Conservation (phyloP, 2,329 filamentous ascomycete genomes). For the Colletotrichum cereale region DNA sequence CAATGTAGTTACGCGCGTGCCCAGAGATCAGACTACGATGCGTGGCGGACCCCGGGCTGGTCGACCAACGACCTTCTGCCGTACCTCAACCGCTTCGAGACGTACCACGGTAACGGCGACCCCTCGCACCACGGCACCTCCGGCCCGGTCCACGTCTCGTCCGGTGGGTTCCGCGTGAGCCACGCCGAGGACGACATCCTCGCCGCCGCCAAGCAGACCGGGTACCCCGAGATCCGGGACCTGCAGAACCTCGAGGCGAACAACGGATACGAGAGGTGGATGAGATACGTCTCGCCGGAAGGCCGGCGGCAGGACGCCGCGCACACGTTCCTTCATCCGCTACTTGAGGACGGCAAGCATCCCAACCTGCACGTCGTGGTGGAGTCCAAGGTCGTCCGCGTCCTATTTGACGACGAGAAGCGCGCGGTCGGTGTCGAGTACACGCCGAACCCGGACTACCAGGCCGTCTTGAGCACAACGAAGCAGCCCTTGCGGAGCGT, state of each 20-base stretch:
- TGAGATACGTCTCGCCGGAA: constrained; percentile 51
- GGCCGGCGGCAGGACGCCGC: constrained; percentile 52
- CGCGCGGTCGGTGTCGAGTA: constrained; percentile 71
- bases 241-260: constrained; percentile 60
- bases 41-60: constrained; percentile 67
- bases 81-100: constrained; percentile 57
- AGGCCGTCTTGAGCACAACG: constrained; percentile 40
- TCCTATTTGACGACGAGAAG: constrained; percentile 62
- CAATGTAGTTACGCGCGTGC: constrained; percentile 55
- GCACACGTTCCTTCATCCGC: constrained; percentile 47
- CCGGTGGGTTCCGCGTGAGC: constrained; percentile 57
- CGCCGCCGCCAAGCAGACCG: constrained; percentile 57
- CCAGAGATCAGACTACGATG: constrained; percentile 62
- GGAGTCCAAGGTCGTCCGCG: constrained; percentile 47
- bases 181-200: constrained; percentile 57
- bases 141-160: constrained; percentile 62
- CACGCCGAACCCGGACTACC: constrained; percentile 54
- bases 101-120: constrained; percentile 45
- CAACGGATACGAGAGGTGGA: constrained; percentile 48
- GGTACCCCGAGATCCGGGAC: constrained; percentile 62
- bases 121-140: constrained; percentile 55
- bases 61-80: constrained; percentile 62
- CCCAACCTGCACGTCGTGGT: constrained; percentile 50
- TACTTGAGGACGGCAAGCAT: constrained; percentile 45
- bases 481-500: constrained; percentile 36